Evolutionary conservation across 2,329 filamentous ascomycete genomes (phyloP).

Genomic region (Fusarium sp.): DNA sequence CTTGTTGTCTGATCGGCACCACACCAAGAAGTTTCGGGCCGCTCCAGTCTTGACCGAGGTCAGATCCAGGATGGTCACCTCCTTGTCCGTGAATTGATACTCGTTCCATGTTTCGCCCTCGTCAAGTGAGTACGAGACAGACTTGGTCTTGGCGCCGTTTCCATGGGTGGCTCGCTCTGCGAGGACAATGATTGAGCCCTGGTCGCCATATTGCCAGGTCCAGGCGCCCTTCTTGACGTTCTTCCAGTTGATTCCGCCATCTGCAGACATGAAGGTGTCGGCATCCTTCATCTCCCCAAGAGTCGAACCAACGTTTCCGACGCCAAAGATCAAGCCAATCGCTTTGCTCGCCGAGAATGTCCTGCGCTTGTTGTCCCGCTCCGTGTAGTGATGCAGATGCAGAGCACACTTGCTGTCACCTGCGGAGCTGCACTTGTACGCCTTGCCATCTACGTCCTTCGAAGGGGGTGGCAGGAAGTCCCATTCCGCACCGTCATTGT

Average conservation of each 20-base stretch:
- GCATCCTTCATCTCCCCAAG: constrained; percentile 77
- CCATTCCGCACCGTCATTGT: constrained; percentile 96
- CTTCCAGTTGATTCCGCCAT: constrained; percentile 92
- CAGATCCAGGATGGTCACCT: constrained; percentile 81
- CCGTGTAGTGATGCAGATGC: constrained; percentile 96
- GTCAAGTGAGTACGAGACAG: constrained; percentile 81
- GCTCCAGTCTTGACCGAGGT: constrained; percentile 90
- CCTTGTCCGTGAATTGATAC: constrained; percentile 77
- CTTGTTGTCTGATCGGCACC: constrained; percentile 73
- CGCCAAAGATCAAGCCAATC: constrained; percentile 88
- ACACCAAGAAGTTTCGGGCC: constrained; percentile 91
- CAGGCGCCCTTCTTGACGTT: constrained; percentile 88
- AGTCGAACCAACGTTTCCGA: constrained; percentile 86
- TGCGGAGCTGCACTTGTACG: constrained; percentile 73
- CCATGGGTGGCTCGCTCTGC: constrained; percentile 78
- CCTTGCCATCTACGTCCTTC: constrained; percentile 77
- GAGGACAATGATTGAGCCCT: constrained; percentile 91
- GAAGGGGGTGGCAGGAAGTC: constrained; percentile 77
- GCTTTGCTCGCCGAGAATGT: constrained; percentile 91
- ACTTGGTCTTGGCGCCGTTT: constrained; percentile 74
- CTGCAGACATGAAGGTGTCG: constrained; percentile 90
- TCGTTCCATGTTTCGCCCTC: constrained; percentile 84
- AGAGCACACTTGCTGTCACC: constrained; percentile 80
- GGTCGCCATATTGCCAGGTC: constrained; percentile 95
- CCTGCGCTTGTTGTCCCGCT: constrained; percentile 82